phyloP scores from a whole-genome alignment of 352 stramenopile species.

The Globisporangium carolinianum region DNA sequence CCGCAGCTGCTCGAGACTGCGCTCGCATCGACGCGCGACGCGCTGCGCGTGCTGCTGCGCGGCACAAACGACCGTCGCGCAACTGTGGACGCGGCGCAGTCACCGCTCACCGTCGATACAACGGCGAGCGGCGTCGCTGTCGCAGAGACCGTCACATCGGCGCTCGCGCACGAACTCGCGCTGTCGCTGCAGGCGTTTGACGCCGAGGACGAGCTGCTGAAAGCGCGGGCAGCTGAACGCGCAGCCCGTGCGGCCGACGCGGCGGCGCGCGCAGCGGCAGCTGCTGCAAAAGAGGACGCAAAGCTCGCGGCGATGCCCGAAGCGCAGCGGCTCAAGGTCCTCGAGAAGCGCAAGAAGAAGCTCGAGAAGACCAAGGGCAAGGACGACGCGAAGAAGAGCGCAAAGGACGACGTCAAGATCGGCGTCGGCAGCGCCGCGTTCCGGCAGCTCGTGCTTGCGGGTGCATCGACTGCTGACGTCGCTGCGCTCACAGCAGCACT shows the following conservation, averaged over 20 bases:
- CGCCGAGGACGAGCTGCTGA: conserved; percentile 51
- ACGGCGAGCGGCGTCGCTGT: conserved; percentile 32
- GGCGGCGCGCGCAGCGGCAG: conserved; percentile 59
- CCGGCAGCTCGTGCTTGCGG: conserved; percentile 32
- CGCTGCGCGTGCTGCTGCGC: conserved; percentile 44
- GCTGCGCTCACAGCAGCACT: conserved; percentile 15
- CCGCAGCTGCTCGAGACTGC: conserved; percentile 59
- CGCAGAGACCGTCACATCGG: conserved; percentile 29
- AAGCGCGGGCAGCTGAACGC: conserved; percentile 45
- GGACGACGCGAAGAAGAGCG: conserved; percentile 56
- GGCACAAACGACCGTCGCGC: conserved; percentile 48
- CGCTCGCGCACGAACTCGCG: conserved; percentile 41
- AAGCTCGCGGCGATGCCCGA: conserved; percentile 76
- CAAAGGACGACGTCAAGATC: conserved; percentile 62
- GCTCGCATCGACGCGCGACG: conserved; percentile 45
- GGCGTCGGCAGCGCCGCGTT: conserved; percentile 59
- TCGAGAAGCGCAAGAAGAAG: conserved; percentile 83
- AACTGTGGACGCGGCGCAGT: conserved; percentile 16
- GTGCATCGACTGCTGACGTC: neutral
- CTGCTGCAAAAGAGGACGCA: conserved; percentile 74
- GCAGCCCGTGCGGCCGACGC: conserved; percentile 57
- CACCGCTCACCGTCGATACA: neutral
- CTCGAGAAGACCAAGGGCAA: conserved; percentile 81
- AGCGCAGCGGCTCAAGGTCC: conserved; percentile 62
- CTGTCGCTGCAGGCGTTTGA: conserved; percentile 52